Evolutionary conservation across 345 rosid species (phyloP), one percentile per base, ranked within the genome.

Genomic region (Corymbia maculata): DNA sequence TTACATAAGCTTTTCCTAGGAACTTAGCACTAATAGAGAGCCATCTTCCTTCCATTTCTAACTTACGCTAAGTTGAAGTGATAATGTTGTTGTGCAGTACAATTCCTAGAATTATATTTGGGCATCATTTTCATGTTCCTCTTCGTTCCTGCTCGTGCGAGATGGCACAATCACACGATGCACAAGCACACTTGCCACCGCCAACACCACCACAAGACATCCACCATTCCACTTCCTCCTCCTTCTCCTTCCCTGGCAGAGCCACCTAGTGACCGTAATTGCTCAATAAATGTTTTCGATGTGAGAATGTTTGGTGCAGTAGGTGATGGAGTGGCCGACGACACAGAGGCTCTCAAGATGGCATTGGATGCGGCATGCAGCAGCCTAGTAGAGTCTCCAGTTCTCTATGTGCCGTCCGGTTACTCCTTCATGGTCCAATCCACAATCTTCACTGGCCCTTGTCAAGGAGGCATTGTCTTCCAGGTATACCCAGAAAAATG

Each of bases 391-490:
- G 6, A 85, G 88, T 88, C 53, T 6, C 51, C 89, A 70, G 57
- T 86, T 6, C 61, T 97, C 86, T 87, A 92, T 88, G 97, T 91
- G 85, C 99, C 99, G 79, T 87, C 64, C 87, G 96, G 97, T 53
- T 94, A 90, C 86, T 89, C 93, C 87, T 97, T 96, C 92, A 93
- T 95, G 97, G 93, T 97, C 79, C 99, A 94, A 51, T 95, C 99
- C 52, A 94, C 97, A 49, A 95, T 98, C 85, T 98, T 98, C 91
- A 94, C 98, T 4, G 99, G 99, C 88, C 99, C 99, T 92, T 97
- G 99, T 88, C 94, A 92, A 85, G 92, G 92, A 70, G 92, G 91
- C 90, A 88, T 95, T 68, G 82, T 82, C 6, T 91, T 98, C 89
- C 97, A 96, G 95, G 99, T 98, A 90, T 75, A 32, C n/a, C 75